Base-by-base conservation (phyloP, 148 eudicot species). In the Persicaria tinctoria region DNA sequence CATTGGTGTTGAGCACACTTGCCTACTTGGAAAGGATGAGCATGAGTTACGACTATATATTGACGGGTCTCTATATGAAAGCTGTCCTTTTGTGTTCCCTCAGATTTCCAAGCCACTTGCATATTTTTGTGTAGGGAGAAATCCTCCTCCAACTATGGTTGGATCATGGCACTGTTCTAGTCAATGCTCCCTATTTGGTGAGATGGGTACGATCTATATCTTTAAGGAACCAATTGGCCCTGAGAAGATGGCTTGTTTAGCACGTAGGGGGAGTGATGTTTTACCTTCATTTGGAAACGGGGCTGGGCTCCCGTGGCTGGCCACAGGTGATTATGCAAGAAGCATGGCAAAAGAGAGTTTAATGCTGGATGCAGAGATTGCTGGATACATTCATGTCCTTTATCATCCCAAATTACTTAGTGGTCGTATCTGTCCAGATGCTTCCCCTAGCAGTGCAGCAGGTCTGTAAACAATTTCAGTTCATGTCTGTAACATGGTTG, bases 401-500 rank as follows among this genome's bases (percentile, higher is more conserved):
- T 96, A 96, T 85, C 99, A 96, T 84, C 99, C 99, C 44, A 88
- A 76, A 76, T 82, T 96, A 81, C 97, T 96, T 8, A 89, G 80
- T 87, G 99, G 99, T 44, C 97, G 97, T 71, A 92, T 78, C 82
- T 96, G 99, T 83, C 97, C 97, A 20, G 97, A 96, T 90, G 97
- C 97, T 89, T 96, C 99, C 47, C 97, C 95, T 59, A 82, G 83
- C 85, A 97, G 99, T 78, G 91, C 97, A 82, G 80, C 99, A 96
- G 99, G 99, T 96, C 6, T 56, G 66, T 56, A 23, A 18, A 66
- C 13, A 47, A 38, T 66, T 12, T 13, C 4, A 3, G 44, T 66
- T 11, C 46, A 12, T 8, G 46, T 63, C 13, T 16, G 17, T 23
- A 7, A 32, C 1, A 4, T 63, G 6, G 41, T 32, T 32, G 41